These are phyloP conservation scores for Lipomyces sp. DNA, from an alignment of 805 yeast species.

Conservation along the genomic window DNA sequence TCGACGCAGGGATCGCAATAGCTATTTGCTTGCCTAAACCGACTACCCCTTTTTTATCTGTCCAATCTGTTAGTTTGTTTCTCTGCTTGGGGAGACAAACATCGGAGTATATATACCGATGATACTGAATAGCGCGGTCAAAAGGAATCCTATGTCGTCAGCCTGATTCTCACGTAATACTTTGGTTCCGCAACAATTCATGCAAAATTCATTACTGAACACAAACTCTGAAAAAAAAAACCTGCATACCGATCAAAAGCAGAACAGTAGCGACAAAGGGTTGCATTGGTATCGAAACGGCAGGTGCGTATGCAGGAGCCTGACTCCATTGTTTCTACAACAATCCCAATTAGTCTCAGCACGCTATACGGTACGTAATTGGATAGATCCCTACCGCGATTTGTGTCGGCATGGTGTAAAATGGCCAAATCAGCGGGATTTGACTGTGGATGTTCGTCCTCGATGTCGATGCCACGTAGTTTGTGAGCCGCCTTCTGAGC, in stretches of 20 bases:
- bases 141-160: conserved; percentile 10
- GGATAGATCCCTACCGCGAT: neutral
- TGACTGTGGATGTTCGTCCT: too few relatives aligned
- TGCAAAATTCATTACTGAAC: neutral
- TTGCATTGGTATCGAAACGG: conserved; percentile 21
- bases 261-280: conserved; percentile 22
- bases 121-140: conserved; percentile 30
- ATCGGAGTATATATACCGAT: conserved; percentile 16
- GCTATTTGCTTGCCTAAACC: conserved; percentile 27
- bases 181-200: neutral
- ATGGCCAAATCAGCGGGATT: too few relatives aligned
- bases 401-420: neutral
- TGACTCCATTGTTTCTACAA: conserved; percentile 27
- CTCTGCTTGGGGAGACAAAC: neutral
- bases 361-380: neutral
- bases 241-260: conserved; percentile 20
- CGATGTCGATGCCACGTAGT: neutral
- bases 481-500: neutral
- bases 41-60: conserved; percentile 27
- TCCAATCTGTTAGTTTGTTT: neutral
- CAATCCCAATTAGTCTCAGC: neutral
- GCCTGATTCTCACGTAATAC: neutral
- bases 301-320: conserved; percentile 29
- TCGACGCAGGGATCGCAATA: conserved; percentile 31
- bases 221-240: neutral